These are phyloP conservation scores for Harrya chromipes DNA, from an alignment of 768 basidiomycete species.

Conservation along the genomic window DNA sequence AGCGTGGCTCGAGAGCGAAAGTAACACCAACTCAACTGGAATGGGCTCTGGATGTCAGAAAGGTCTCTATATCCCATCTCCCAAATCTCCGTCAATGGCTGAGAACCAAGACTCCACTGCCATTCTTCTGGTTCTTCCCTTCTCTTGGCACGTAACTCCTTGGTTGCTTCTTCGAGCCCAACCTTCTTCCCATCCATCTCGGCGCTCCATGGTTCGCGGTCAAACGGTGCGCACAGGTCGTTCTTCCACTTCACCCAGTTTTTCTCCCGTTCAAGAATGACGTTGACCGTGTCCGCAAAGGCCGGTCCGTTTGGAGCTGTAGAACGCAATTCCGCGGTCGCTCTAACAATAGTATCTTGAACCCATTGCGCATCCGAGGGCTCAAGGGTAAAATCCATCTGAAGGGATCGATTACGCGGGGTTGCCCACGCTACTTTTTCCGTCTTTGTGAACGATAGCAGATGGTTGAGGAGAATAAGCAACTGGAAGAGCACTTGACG, in stretches of 20 bases:
- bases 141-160: conserved; percentile 48
- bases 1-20: not conserved
- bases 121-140: conserved; percentile 58
- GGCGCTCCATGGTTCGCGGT: conserved; percentile 61
- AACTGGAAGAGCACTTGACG: conserved; percentile 88
- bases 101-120: conserved; percentile 64
- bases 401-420: conserved; percentile 71
- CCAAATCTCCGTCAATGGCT: conserved; percentile 78
- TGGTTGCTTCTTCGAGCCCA: conserved; percentile 63
- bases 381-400: conserved; percentile 80
- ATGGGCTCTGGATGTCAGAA: conserved; percentile 58
- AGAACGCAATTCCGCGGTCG: conserved; percentile 54
- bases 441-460: conserved; percentile 69
- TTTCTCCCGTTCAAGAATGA: conserved; percentile 77
- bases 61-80: conserved; percentile 72
- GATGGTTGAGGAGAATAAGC: conserved; percentile 71
- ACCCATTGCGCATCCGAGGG: conserved; percentile 71
- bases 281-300: conserved; percentile 70
- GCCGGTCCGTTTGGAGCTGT: conserved; percentile 75
- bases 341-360: conserved; percentile 61
- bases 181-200: conserved; percentile 48
- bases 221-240: conserved; percentile 74
- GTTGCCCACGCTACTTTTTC: conserved; percentile 60
- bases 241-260: conserved; percentile 94
- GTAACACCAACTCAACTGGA: conserved; percentile 50